Evolutionary conservation across 2,329 filamentous ascomycete genomes (phyloP).

Genomic region (Knufia fluminis): DNA sequence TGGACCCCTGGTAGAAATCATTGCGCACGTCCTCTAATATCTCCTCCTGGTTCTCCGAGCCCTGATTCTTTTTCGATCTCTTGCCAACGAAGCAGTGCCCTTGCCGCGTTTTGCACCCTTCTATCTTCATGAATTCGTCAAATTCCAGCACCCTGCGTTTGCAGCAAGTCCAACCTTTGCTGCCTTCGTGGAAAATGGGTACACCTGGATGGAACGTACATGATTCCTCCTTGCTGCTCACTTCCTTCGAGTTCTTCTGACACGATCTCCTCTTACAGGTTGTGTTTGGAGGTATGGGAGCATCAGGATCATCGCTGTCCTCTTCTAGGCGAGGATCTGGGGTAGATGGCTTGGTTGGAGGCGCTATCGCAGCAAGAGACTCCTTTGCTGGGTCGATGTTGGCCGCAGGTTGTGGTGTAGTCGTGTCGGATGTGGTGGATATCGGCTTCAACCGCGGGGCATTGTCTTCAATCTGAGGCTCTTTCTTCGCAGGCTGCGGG

Average conservation of each 20-base stretch:
- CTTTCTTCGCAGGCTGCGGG: slow-evolving; percentile 36
- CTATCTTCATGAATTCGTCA: slow-evolving; percentile 94
- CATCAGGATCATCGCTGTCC: slow-evolving; percentile 73
- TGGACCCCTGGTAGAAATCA: slow-evolving; percentile 91
- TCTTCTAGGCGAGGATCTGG: slow-evolving; percentile 60
- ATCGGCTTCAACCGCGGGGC: slow-evolving; percentile 21
- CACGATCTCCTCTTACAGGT: slow-evolving; percentile 73
- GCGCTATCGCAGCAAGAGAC: slow-evolving; percentile 24
- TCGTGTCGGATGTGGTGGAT: neutral
- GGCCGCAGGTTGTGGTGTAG: neutral
- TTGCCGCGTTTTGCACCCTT: slow-evolving; percentile 74
- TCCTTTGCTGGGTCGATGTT: slow-evolving; percentile 7
- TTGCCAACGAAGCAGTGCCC: slow-evolving; percentile 75
- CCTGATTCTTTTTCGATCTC: slow-evolving; percentile 61
- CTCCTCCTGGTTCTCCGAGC: slow-evolving; percentile 11
- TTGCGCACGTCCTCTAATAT: slow-evolving; percentile 41
- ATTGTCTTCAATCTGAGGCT: slow-evolving; percentile 18
- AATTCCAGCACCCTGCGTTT: slow-evolving; percentile 93
- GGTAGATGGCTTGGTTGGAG: slow-evolving; percentile 28
- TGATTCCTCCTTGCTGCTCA: slow-evolving; percentile 57
- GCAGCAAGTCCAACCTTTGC: slow-evolving; percentile 96
- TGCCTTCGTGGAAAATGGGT: slow-evolving; percentile 94
- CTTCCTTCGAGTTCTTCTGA: slow-evolving; percentile 38
- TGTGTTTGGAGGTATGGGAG: slow-evolving; percentile 63
- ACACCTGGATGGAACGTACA: slow-evolving; percentile 84